These are phyloP conservation scores for Hygrophorus pudorinus DNA, from an alignment of 768 basidiomycete species.

Conservation along the genomic window DNA sequence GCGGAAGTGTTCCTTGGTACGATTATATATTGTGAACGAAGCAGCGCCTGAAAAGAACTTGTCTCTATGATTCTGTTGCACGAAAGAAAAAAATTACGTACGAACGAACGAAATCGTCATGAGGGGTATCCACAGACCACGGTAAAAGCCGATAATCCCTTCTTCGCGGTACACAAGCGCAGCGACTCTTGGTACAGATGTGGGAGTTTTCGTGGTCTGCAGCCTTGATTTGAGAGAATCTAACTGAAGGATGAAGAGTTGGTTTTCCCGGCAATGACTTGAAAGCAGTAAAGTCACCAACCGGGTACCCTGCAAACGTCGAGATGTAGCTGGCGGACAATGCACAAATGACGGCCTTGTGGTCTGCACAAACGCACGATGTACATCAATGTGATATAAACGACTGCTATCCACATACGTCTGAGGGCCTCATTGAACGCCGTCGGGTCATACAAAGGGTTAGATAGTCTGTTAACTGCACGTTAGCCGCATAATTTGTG, in stretches of 20 bases:
- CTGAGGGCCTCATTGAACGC: slow-evolving; percentile 57
- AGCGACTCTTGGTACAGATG: slow-evolving; percentile 66
- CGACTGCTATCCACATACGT: slow-evolving; percentile 31
- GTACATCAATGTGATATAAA: slow-evolving; percentile 5
- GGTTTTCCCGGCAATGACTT: not conserved
- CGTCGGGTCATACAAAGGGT: slow-evolving; percentile 52
- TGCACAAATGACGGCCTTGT: slow-evolving; percentile 85
- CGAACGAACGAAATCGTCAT: slow-evolving; percentile 96
- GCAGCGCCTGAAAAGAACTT: slow-evolving; percentile 53
- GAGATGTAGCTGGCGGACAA: slow-evolving; percentile 88
- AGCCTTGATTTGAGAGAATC: slow-evolving; percentile 92
- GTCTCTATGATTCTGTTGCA: slow-evolving; percentile 1
- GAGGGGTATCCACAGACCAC: slow-evolving; percentile 86
- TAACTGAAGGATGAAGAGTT: slow-evolving; percentile 35
- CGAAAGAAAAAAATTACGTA: slow-evolving; percentile 32
- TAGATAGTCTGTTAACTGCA: slow-evolving; percentile 35
- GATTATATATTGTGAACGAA: slow-evolving; percentile 84
- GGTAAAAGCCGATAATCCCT: slow-evolving; percentile 83
- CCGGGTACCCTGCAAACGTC: slow-evolving; percentile 88
- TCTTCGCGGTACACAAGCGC: slow-evolving; percentile 71
- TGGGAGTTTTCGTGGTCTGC: slow-evolving; percentile 70
- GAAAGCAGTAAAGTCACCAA: slow-evolving; percentile 18
- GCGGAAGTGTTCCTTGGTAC: slow-evolving; percentile 68
- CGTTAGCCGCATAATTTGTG: slow-evolving; percentile 13
- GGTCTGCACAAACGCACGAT: slow-evolving; percentile 33